Evolutionary conservation across 139 green algal species (phyloP).

Genomic region (Desmodesmus armatus): DNA sequence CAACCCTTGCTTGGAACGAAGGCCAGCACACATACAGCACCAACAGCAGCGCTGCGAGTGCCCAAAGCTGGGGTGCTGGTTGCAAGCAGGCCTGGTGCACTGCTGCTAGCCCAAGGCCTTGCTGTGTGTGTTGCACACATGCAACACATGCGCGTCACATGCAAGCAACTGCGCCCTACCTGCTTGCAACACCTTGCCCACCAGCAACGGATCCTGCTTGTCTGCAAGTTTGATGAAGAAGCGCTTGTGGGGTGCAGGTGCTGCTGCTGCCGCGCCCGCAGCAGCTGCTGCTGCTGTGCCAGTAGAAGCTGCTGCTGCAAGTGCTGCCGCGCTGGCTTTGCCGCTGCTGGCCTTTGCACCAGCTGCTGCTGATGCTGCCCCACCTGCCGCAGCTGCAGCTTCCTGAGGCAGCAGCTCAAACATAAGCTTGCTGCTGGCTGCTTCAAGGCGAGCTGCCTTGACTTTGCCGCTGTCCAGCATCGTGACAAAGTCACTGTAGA

Average conservation of each 20-base stretch:
- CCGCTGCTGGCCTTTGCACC: slow-evolving; percentile 2
- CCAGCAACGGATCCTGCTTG: slow-evolving; percentile 58
- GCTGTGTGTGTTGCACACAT: background rate
- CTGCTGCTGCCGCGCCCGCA: background rate
- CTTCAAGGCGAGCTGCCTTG: slow-evolving; percentile 73
- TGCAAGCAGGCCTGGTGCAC: no score
- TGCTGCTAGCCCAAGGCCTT: background rate
- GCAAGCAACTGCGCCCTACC: no score
- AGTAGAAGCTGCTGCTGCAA: slow-evolving; percentile 15
- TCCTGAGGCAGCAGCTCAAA: slow-evolving; percentile 68
- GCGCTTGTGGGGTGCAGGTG: background rate
- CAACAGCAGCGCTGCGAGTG: no score
- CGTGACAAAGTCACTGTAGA: slow-evolving; percentile 86
- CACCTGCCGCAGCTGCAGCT: background rate
- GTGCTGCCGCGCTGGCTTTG: background rate
- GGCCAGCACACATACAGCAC: no score
- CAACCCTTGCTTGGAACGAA: no score
- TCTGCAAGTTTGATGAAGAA: slow-evolving; percentile 62
- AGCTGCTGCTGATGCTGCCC: background rate
- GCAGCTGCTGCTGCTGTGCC: slow-evolving; percentile 25
- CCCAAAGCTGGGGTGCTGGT: no score
- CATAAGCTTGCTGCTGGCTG: slow-evolving; percentile 66
- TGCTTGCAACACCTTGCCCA: slow-evolving; percentile 49
- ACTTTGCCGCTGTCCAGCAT: slow-evolving; percentile 74
- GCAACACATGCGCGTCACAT: no score